These are phyloP conservation scores for Leptographium procerum DNA, from an alignment of 2,329 filamentous ascomycete species.

Conservation along the genomic window DNA sequence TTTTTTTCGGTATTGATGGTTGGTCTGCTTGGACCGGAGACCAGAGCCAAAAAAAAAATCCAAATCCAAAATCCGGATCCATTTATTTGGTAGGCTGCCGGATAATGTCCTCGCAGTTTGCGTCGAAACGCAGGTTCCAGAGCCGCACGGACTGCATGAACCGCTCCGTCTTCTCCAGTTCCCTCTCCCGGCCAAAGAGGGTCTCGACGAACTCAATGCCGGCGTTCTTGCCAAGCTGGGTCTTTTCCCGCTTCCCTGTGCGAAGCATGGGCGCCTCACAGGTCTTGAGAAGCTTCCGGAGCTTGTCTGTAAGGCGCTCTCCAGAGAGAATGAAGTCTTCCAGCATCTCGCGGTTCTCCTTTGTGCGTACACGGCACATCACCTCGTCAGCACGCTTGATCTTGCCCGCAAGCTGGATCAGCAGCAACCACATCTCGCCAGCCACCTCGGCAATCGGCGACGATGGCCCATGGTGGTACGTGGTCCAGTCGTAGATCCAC, in stretches of 20 bases:
- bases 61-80: not conserved
- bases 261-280: conserved; percentile 95
- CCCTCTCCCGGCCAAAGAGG: conserved; percentile 83
- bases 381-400: conserved; percentile 81
- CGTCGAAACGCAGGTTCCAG: conserved; percentile 90
- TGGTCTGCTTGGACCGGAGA: not conserved
- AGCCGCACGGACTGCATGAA: conserved; percentile 81
- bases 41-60: not conserved
- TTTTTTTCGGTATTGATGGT: not conserved
- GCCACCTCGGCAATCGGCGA: conserved; percentile 84
- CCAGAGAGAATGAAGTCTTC: conserved; percentile 86
- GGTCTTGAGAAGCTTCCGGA: conserved; percentile 75
- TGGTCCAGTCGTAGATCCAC: conserved; percentile 99
- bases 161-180: conserved; percentile 81
- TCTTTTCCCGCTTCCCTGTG: conserved; percentile 62
- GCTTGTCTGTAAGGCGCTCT: conserved; percentile 73
- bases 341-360: conserved; percentile 67
- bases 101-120: conserved; percentile 88
- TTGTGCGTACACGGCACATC: conserved; percentile 57
- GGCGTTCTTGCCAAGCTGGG: conserved; percentile 78
- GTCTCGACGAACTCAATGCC: conserved; percentile 93
- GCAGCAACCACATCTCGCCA: conserved; percentile 86
- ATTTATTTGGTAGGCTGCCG: conserved; percentile 43
- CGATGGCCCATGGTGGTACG: conserved; percentile 72
- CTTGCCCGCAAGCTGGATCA: conserved; percentile 90